Conservation (phyloP, 768 basidiomycete species). For the Cyathus striatus region DNA sequence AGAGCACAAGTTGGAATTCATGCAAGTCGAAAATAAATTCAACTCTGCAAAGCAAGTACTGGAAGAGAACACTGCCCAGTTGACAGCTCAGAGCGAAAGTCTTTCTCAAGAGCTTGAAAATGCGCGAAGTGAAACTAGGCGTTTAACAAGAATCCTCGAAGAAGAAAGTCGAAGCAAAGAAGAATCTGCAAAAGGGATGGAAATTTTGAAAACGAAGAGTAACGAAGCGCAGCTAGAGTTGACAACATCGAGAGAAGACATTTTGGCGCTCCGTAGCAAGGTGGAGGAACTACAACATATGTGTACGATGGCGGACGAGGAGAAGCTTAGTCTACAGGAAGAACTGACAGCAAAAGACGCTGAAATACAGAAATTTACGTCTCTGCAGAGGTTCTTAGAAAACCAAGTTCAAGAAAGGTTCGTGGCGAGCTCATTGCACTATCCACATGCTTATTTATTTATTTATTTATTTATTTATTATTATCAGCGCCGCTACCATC, state of each 20-base stretch:
- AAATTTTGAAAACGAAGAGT: slow-evolving; percentile 21
- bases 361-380: slow-evolving; percentile 59
- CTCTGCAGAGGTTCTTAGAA: slow-evolving; percentile 59
- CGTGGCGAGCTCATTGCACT: slow-evolving; percentile 11
- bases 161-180: slow-evolving; percentile 26
- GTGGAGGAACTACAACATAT: slow-evolving; percentile 34
- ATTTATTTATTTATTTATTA: slow-evolving; percentile 1
- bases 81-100: slow-evolving; percentile 29
- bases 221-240: slow-evolving; percentile 25
- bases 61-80: slow-evolving; percentile 27
- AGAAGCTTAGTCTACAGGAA: slow-evolving; percentile 47
- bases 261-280: slow-evolving; percentile 28
- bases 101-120: slow-evolving; percentile 30
- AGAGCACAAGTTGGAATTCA: slow-evolving; percentile 24
- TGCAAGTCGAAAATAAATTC: slow-evolving; percentile 20
- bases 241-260: slow-evolving; percentile 27
- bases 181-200: slow-evolving; percentile 23
- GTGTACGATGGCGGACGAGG: slow-evolving; percentile 35
- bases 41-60: slow-evolving; percentile 16
- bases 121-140: slow-evolving; percentile 30
- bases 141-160: slow-evolving; percentile 32
- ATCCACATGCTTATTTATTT: slow-evolving; percentile 4
- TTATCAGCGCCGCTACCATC: slow-evolving; percentile 51
- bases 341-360: slow-evolving; percentile 57
- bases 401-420: slow-evolving; percentile 61